Evolutionary conservation across 2,329 filamentous ascomycete species (phyloP), one percentile per base, ranked within the genome.

Genomic region (Paecilomyces fulvus): DNA sequence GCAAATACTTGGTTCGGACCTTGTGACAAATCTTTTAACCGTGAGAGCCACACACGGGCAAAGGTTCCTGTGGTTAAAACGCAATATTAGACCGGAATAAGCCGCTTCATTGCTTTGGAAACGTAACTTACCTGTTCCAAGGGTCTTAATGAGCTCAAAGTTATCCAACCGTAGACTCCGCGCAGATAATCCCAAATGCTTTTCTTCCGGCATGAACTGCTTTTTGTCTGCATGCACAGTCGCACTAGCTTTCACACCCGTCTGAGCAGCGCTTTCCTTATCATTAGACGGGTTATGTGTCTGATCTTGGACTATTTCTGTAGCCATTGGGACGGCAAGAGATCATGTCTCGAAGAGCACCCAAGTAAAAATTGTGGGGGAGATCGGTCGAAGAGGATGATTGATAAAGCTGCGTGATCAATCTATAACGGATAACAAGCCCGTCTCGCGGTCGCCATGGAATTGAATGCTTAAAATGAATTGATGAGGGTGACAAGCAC

Each of bases 11-110:
- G 72, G 59, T 69, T 65, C 57, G 64, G 61, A 50, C 70, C 67
- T 33, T 72, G 66, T 33, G 66, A 66, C 51, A 71, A 63, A 49
- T 73, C 69, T 56, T 73, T 74, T 50, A 78, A 64, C 55, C 71
- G 71, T 50, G 73, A 71, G 25, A 80, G 70, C 77, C 77, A 79
- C 55, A 80, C 77, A 55, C 77, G 73, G 52, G 77, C 77, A 65
- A 80, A 80, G 21, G 77, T 80, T 54, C 77, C 77, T 79, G 51
- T 43, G 49, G 33, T 48, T 17, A 14, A 20, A 43, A 54, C 31
- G 51, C 17, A 54, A 58, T 46, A 57, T 61, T 54, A 59, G 49
- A 48, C 52, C 50, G 49, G 52, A 58, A 43, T 62, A 56, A 66
- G 59, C 56, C 43, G 49, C 28, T 20, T 49, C 23, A 48, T 56